Evolutionary conservation across 768 basidiomycete species (phyloP), one percentile per base, ranked within the genome.

Genomic region (Kwoniella bestiolae): DNA sequence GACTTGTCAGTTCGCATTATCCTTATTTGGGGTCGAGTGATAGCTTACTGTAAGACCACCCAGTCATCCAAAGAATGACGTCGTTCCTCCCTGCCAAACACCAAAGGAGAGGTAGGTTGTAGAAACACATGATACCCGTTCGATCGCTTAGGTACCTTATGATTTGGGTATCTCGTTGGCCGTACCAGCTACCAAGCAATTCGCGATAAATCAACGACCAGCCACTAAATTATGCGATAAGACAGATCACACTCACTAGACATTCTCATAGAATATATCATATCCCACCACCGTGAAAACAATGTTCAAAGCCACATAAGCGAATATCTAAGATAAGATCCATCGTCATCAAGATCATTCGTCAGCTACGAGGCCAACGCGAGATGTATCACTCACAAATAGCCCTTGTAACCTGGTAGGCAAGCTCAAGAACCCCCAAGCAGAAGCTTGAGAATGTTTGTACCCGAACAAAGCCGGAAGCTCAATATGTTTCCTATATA

Each of bases 61-160:
- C 72, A 8, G 67, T 68, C 21, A 74, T 3, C 66, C 67, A 74
- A n/a, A 74, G 50, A 23, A 74, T 29, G 18, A 74, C 34, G 52
- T 74, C 70, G 55, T 74, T 74, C 31, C 72, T 32, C 6, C 68
- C 70, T 9, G 72, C 72, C 18, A 71, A 46, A 21, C 59, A 41
- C 72, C 72, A 74, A 2, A 74, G 65, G 5, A 74, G 60, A 7
- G 72, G 72, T 2, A 74, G 25, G 41, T 74, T 71, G 49, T 69
- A 74, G 52, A 74, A 71, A 21, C 51, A 41, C 63, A 74, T 68
- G 47, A 74, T 74, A 29, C 63, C 72, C 3, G 71, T 72, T 16
- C 71, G 26, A 52, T 72, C 71, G n/a, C 65, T 58, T 12, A 72
- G 25, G 29, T 69, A 69, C 51, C 71, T 45, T 12, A 31, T 52